Conservation (phyloP, 176 grass and related monocot genomes). For the Aegilops bicornis region DNA sequence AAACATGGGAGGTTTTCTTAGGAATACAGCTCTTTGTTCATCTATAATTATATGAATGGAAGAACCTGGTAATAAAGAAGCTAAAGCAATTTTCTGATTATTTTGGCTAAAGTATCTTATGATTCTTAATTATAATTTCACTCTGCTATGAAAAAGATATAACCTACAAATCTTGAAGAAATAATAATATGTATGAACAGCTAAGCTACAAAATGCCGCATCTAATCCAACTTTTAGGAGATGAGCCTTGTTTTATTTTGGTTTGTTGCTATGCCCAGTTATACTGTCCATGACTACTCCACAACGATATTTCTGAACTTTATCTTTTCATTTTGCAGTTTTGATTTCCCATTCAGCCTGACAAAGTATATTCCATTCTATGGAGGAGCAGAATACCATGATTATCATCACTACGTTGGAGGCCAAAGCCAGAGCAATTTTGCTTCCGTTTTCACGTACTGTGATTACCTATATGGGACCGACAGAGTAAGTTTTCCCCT, state of each 20-base stretch:
- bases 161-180: background rate
- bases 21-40: background rate
- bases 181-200: background rate
- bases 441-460: slow-evolving; percentile 94
- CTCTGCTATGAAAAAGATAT: background rate
- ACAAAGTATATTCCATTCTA: slow-evolving; percentile 95
- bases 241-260: background rate
- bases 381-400: slow-evolving; percentile 94
- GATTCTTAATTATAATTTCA: slow-evolving; percentile 19
- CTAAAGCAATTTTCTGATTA: background rate
- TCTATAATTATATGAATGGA: background rate
- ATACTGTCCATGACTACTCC: background rate
- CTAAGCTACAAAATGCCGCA: background rate
- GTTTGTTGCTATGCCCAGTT: no score
- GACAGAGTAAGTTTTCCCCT: slow-evolving; percentile 59
- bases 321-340: slow-evolving; percentile 47
- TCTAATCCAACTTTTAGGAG: background rate
- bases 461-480: slow-evolving; percentile 92
- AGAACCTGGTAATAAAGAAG: background rate
- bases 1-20: background rate
- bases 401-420: slow-evolving; percentile 96
- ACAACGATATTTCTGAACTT: background rate
- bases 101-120: background rate
- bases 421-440: slow-evolving; percentile 93
- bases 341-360: slow-evolving; percentile 83